Percentiles rank a stretch among this genome's conserved stretches.
These are phyloP conservation scores for Coemansia furcata DNA, from an alignment of 192 early-diverging fungal species.

Conservation along the genomic window DNA sequence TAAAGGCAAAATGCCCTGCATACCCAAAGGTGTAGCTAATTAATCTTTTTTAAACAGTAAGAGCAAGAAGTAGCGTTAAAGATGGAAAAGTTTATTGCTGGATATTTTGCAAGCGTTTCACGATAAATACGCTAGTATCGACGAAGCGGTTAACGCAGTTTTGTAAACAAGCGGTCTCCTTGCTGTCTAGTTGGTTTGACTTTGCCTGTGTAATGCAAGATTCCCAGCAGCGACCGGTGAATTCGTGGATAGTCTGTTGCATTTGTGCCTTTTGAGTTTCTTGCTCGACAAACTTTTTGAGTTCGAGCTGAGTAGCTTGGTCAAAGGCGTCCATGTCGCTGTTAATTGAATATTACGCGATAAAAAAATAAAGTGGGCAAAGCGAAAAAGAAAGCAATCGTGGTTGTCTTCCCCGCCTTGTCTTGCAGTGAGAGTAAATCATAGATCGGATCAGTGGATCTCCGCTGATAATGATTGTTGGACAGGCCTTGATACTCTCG, in stretches of 20 bases:
- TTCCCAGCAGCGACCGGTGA: conserved; percentile 70
- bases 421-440: not conserved
- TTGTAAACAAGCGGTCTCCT: conserved; percentile 59
- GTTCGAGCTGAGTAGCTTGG: conserved; percentile 57
- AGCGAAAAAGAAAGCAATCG: not conserved
- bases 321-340: conserved; percentile 41
- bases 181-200: conserved; percentile 54
- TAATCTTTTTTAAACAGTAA: not conserved
- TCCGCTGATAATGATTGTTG: not conserved
- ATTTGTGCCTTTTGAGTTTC: conserved; percentile 60
- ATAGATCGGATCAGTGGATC: not conserved
- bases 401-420: not conserved
- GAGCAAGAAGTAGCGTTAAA: too few relatives aligned
- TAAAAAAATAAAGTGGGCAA: not conserved
- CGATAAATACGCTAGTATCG: conserved; percentile 61
- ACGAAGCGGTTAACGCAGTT: conserved; percentile 75
- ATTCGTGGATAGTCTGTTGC: conserved; percentile 59
- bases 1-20: not conserved
- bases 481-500: not conserved
- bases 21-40: too few relatives aligned
- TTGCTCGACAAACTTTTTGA: conserved; percentile 58
- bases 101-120: conserved; percentile 54
- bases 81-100: not conserved
- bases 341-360: not conserved
- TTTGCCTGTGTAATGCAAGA: conserved; percentile 58